These are phyloP conservation scores for Spathaspora girioi DNA, from an alignment of 805 yeast genomes.

Conservation along the genomic window DNA sequence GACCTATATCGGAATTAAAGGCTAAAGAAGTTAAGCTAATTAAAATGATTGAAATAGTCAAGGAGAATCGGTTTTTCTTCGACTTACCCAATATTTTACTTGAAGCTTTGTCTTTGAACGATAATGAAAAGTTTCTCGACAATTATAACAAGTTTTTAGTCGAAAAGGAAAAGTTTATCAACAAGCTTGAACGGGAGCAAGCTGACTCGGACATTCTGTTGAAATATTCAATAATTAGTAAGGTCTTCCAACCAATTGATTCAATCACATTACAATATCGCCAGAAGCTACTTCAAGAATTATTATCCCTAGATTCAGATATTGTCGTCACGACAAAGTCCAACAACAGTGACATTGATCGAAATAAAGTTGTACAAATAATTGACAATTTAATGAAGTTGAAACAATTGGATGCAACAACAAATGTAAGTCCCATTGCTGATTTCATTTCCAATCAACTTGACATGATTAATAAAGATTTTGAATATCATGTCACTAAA, in stretches of 20 bases:
- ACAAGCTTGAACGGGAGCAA: neutral
- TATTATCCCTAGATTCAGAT: constrained; percentile 37
- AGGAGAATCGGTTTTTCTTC: constrained; percentile 28
- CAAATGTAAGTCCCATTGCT: constrained; percentile 24
- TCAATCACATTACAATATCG: constrained; percentile 31
- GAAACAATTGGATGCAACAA: constrained; percentile 14
- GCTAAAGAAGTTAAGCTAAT: constrained; percentile 30
- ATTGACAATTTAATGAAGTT: constrained; percentile 39
- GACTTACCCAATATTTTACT: constrained; percentile 33
- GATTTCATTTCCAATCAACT: constrained; percentile 35
- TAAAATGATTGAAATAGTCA: constrained; percentile 33
- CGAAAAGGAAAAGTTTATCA: constrained; percentile 19
- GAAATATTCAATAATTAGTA: constrained; percentile 25
- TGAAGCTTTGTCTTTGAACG: constrained; percentile 21
- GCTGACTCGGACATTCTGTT: constrained; percentile 21
- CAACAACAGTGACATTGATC: constrained; percentile 13
- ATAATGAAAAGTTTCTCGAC: constrained; percentile 35
- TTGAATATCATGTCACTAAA: constrained; percentile 32
- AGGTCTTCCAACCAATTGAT: constrained; percentile 30
- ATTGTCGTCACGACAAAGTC: constrained; percentile 7
- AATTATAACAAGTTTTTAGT: constrained; percentile 27
- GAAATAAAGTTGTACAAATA: constrained; percentile 30
- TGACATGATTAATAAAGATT: constrained; percentile 25
- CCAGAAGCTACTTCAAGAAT: constrained; percentile 30
- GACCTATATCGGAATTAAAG: constrained; percentile 39